Percentiles rank a stretch among this genome's conserved stretches.
Evolutionary conservation across 1,284 basidiomycete species (phyloP).

Genomic region (Singerocomus inundabilis): DNA sequence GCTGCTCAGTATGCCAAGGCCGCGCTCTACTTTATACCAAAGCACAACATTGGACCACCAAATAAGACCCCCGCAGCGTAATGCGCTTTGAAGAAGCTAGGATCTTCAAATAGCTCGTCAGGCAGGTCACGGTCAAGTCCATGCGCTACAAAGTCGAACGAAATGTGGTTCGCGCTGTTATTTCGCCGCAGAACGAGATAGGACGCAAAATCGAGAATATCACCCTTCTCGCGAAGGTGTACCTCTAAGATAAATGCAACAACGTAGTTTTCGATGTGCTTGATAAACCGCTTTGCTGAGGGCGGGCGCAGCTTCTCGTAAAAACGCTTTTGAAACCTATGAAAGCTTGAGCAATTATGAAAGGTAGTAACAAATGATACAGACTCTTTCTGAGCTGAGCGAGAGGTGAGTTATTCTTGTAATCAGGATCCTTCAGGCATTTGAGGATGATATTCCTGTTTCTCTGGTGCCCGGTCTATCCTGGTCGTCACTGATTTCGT

Average conservation of each 20-base stretch:
- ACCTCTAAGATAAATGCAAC: constrained; percentile 57
- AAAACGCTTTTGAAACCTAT: constrained; percentile 53
- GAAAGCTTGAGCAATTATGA: neutral
- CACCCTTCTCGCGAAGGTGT: constrained; percentile 53
- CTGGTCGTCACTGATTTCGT: constrained; percentile 71
- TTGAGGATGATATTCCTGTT: constrained; percentile 54
- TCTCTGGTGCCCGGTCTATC: constrained; percentile 51
- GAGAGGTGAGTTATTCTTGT: constrained; percentile 52
- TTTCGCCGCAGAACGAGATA: constrained; percentile 60
- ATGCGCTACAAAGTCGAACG: constrained; percentile 63
- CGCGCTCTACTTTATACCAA: neutral
- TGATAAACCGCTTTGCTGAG: constrained; percentile 49
- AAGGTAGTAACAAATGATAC: constrained; percentile 20
- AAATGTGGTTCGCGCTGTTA: constrained; percentile 64
- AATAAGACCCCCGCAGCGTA: constrained; percentile 62
- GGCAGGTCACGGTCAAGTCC: constrained; percentile 60
- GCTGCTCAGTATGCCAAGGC: constrained; percentile 2
- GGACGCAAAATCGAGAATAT: constrained; percentile 50
- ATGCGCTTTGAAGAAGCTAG: constrained; percentile 52
- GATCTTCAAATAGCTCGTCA: constrained; percentile 57
- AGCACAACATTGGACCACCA: constrained; percentile 61
- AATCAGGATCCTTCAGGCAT: constrained; percentile 51
- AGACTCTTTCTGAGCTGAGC: constrained; percentile 61
- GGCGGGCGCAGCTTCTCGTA: constrained; percentile 42
- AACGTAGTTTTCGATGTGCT: constrained; percentile 56